Percentiles rank a stretch among this genome's conserved stretches.
These are phyloP conservation scores for Cronartium quercuum DNA, from an alignment of 1,284 basidiomycete genomes.

Conservation along the genomic window DNA sequence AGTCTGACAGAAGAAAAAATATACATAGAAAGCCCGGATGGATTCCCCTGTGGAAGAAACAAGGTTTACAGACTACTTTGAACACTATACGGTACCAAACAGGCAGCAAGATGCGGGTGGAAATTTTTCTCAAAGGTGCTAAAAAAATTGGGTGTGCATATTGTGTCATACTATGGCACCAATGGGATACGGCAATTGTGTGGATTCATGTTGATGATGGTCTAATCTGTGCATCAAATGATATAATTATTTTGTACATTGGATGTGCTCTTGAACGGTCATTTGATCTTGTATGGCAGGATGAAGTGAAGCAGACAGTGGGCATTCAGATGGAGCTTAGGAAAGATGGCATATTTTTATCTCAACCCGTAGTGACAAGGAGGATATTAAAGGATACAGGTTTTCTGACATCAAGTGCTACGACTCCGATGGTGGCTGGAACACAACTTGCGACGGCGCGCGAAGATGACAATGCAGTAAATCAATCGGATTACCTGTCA, in stretches of 20 bases:
- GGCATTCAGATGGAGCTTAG: not conserved
- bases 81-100: not conserved
- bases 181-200: not conserved
- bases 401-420: not conserved
- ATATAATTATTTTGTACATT: not conserved
- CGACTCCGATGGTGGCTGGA: not conserved
- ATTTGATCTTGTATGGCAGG: too few relatives aligned
- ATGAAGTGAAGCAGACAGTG: not conserved
- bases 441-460: not conserved
- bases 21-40: not conserved
- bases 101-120: not conserved
- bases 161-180: not conserved
- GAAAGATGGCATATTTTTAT: not conserved
- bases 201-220: slow-evolving; percentile 8
- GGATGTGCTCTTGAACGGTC: too few relatives aligned
- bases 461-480: not conserved
- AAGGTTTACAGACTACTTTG: not conserved
- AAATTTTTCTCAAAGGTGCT: not conserved
- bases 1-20: not conserved
- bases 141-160: not conserved
- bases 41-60: not conserved
- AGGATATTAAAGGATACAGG: not conserved
- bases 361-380: not conserved
- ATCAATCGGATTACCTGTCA: not conserved
- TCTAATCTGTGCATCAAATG: not conserved